Evolutionary conservation across 148 eudicot genomes (phyloP), one percentile per base, ranked within the genome.

Genomic region (Spergularia marina): DNA sequence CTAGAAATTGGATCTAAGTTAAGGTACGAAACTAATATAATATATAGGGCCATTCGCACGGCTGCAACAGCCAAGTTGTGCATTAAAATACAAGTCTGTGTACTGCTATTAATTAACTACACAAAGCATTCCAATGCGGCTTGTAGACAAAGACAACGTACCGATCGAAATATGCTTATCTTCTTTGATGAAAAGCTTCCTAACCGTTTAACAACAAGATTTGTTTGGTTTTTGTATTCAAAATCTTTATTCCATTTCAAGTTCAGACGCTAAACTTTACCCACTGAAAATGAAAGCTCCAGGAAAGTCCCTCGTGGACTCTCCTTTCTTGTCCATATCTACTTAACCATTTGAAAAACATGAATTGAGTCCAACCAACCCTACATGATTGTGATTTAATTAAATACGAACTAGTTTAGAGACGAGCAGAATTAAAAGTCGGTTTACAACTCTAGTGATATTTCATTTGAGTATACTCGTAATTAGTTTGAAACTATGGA

Each of bases 151-250:
- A 58, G 76, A 80, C 79, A 76, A 80, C 40, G 73, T 76, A 76
- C 72, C 76, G 34, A 71, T 80, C 71, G 30, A 70, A 15, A 68
- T 75, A 75, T 80, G 83, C 83, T 80, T 80, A 80, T 80, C 79
- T 80, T 76, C 68, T 76, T 65, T 65, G 67, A 52, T 39, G 62
- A 76, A 71, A 76, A 76, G 51, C 63, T 17, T 20, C 16, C 76
- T 23, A 76, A 70, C 72, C 55, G 76, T 63, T 65, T 65, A 66
- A 30, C 69, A 70, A 77, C 59, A 70, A 60, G 5, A 11, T 30
- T 47, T 65, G 4, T 41, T 77, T 56, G 10, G 12, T 49, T 36
- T 15, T 72, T 30, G 23, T 40, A 18, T 65, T 61, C 10, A 21
- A 30, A 4, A 51, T n/a, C 18, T 61, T 63, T 75, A 76, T 80